Evolutionary conservation across 73 alveolate species (phyloP).

Genomic region (Paramecium primaurelia): DNA sequence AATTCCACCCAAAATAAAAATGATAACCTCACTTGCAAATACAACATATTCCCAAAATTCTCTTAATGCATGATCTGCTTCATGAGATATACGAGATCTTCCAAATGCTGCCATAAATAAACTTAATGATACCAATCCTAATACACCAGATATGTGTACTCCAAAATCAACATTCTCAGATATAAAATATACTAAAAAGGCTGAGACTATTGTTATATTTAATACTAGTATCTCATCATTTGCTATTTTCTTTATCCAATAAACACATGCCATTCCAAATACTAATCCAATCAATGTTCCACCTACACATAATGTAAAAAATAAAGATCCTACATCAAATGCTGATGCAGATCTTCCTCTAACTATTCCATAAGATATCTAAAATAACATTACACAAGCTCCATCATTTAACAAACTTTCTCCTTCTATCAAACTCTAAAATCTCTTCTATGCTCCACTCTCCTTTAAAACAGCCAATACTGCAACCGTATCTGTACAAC

Average conservation of each 20-base stretch:
- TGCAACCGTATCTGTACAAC: slow-evolving; percentile 83
- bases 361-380: slow-evolving; percentile 53
- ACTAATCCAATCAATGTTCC: slow-evolving; percentile 70
- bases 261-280: slow-evolving; percentile 57
- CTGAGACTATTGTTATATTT: slow-evolving; percentile 64
- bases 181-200: slow-evolving; percentile 63
- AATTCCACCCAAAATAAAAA: slow-evolving; percentile 70
- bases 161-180: slow-evolving; percentile 65
- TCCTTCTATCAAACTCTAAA: slow-evolving; percentile 73
- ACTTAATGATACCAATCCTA: slow-evolving; percentile 68
- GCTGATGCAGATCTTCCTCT: slow-evolving; percentile 54
- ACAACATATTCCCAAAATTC: slow-evolving; percentile 65
- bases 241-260: slow-evolving; percentile 67
- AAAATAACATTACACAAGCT: slow-evolving; percentile 69
- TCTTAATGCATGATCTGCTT: slow-evolving; percentile 64
- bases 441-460: slow-evolving; percentile 72
- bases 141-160: slow-evolving; percentile 67
- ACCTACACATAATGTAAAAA: slow-evolving; percentile 51
- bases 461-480: slow-evolving; percentile 73
- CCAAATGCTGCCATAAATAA: slow-evolving; percentile 73
- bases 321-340: not conserved
- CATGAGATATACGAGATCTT: slow-evolving; percentile 62
- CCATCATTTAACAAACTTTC: slow-evolving; percentile 76
- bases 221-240: slow-evolving; percentile 69
- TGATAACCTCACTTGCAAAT: slow-evolving; percentile 62